Percentiles rank a stretch among this genome's conserved stretches.
These are phyloP conservation scores for Lophiotrema nucula DNA, from an alignment of 495 filamentous ascomycete species.

Conservation along the genomic window DNA sequence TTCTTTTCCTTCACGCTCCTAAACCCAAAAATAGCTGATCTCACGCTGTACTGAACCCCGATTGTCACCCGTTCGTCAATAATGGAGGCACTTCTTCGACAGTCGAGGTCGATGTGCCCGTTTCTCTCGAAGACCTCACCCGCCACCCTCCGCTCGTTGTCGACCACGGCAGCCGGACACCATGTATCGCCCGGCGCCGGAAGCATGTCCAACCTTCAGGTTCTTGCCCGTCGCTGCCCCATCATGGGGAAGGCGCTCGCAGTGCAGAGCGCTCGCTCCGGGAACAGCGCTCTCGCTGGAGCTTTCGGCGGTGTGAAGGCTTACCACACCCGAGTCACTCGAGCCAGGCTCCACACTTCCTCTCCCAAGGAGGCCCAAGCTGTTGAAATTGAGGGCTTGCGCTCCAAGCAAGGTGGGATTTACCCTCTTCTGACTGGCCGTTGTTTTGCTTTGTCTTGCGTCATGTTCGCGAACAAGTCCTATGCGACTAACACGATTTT, in stretches of 20 bases:
- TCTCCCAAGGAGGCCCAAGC: constrained; percentile 67
- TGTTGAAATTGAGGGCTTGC: constrained; percentile 62
- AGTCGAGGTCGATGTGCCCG: constrained; percentile 92
- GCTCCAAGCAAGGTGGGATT: constrained; percentile 49
- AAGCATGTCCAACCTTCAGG: constrained; percentile 95
- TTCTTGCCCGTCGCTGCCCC: constrained; percentile 90
- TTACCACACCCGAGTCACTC: constrained; percentile 52
- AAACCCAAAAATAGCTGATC: neutral
- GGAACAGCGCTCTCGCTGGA: constrained; percentile 44
- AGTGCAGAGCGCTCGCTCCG: constrained; percentile 70
- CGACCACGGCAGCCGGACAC: constrained; percentile 70
- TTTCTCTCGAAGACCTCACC: constrained; percentile 94
- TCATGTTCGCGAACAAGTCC: neutral
- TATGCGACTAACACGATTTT: neutral
- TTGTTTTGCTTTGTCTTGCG: no score
- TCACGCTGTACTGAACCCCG: neutral
- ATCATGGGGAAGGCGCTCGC: constrained; percentile 98
- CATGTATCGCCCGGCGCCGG: constrained; percentile 73
- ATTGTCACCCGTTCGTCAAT: neutral
- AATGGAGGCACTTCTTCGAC: constrained; percentile 93
- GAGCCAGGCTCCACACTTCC: constrained; percentile 79
- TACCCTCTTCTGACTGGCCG: no score
- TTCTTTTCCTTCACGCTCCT: neutral
- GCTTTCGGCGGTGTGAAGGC: constrained; percentile 46
- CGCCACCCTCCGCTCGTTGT: constrained; percentile 81